Conservation (phyloP, 2,329 filamentous ascomycete genomes). For the Cytospora piceicola region DNA sequence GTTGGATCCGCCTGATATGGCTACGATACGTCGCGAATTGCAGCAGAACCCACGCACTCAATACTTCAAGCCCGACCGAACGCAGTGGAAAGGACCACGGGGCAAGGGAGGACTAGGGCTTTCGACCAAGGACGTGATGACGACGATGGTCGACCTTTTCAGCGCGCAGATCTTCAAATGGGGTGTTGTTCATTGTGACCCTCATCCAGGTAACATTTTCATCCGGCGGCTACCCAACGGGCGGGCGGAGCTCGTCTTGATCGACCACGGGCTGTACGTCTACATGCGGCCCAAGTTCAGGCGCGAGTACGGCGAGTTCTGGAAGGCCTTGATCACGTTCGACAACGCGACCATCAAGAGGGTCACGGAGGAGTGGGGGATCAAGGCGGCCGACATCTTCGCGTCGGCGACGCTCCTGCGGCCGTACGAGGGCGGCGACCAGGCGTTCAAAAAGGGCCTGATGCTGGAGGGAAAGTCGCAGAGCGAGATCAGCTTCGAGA, state of each 20-base stretch:
- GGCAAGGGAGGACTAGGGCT: slow-evolving; percentile 83
- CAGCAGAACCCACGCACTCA: slow-evolving; percentile 57
- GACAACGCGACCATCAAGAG: slow-evolving; percentile 79
- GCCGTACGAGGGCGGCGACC: slow-evolving; percentile 86
- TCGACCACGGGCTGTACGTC: slow-evolving; percentile 96
- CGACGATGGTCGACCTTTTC: slow-evolving; percentile 94
- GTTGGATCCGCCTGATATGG: slow-evolving; percentile 57
- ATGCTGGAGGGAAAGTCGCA: slow-evolving; percentile 60
- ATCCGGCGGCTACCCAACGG: slow-evolving; percentile 82
- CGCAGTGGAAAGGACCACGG: slow-evolving; percentile 73
- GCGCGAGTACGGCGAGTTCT: slow-evolving; percentile 85
- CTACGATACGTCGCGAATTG: slow-evolving; percentile 49
- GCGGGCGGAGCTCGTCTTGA: slow-evolving; percentile 87
- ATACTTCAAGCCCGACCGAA: slow-evolving; percentile 77
- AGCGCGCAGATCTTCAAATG: slow-evolving; percentile 98
- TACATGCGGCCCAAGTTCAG: slow-evolving; percentile 84
- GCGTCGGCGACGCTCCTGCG: slow-evolving; percentile 87
- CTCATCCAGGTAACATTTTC: slow-evolving; percentile 97
- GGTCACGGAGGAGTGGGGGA: slow-evolving; percentile 81
- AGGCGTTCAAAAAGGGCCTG: slow-evolving; percentile 66
- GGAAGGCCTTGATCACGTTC: slow-evolving; percentile 92
- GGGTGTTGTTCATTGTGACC: slow-evolving; percentile 94
- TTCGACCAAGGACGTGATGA: slow-evolving; percentile 85
- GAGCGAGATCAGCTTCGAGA: slow-evolving; percentile 81
- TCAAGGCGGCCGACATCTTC: slow-evolving; percentile 87